These are phyloP conservation scores for Macrotyloma uniflorum DNA, from an alignment of 306 rosid genomes.

Conservation along the genomic window DNA sequence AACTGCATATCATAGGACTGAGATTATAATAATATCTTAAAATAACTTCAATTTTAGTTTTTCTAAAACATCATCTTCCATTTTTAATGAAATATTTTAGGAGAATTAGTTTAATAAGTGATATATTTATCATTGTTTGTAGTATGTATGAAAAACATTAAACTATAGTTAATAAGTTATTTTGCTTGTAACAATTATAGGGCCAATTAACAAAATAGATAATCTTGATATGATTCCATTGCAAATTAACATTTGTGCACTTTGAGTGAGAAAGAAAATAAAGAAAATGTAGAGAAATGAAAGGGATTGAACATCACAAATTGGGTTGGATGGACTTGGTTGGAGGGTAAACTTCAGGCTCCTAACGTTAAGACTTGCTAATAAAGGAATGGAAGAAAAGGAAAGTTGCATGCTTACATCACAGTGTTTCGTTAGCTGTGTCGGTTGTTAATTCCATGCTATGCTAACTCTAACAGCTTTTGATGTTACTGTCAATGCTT, in stretches of 20 bases:
- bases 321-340: slow-evolving; percentile 33
- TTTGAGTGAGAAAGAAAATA: slow-evolving; percentile 28
- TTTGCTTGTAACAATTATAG: no score
- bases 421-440: slow-evolving; percentile 48
- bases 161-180: no score
- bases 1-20: no score
- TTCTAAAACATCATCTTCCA: no score
- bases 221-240: no score
- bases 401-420: slow-evolving; percentile 32
- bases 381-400: slow-evolving; percentile 52
- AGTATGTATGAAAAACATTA: no score
- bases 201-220: no score
- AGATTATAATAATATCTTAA: no score
- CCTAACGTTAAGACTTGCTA: slow-evolving; percentile 64
- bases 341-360: slow-evolving; percentile 60
- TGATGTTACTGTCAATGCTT: slow-evolving; percentile 37
- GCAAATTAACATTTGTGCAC: neutral
- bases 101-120: no score
- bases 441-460: slow-evolving; percentile 45
- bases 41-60: no score
- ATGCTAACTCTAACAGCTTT: slow-evolving; percentile 41
- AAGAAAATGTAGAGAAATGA: slow-evolving; percentile 2
- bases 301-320: slow-evolving; percentile 40
- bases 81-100: no score
- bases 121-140: no score